Conservation (phyloP, 768 basidiomycete genomes). For the Coprinellus micaceus region DNA sequence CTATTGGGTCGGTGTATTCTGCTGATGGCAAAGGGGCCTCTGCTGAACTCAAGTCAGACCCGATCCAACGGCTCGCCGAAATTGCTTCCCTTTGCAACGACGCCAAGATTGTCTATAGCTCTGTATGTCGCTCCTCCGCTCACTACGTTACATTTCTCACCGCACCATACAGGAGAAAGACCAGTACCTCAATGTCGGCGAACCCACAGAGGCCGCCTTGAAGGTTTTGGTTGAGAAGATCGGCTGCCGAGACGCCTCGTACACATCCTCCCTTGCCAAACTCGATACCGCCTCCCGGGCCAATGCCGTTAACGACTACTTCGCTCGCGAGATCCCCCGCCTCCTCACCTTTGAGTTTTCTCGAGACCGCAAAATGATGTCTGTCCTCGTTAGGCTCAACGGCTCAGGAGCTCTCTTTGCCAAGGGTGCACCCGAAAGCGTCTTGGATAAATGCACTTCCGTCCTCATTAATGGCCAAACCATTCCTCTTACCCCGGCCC, state of each 20-base stretch:
- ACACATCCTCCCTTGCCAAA: conserved; percentile 52
- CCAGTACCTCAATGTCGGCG: conserved; percentile 80
- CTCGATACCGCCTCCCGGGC: conserved; percentile 63
- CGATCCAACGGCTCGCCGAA: conserved; percentile 82
- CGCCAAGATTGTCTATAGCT: conserved; percentile 80
- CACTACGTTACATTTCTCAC: background rate
- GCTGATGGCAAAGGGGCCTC: conserved; percentile 57
- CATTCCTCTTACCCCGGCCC: conserved; percentile 59
- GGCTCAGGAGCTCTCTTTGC: conserved; percentile 78
- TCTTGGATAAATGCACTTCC: conserved; percentile 83
- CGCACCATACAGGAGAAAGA: conserved; percentile 61
- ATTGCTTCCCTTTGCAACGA: conserved; percentile 95
- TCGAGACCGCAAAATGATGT: conserved; percentile 99
- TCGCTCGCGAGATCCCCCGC: conserved; percentile 71
- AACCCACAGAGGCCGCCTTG: conserved; percentile 96
- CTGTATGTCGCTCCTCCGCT: conserved; percentile 41
- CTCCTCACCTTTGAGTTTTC: conserved; percentile 97
- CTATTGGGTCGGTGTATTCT: conserved; percentile 68
- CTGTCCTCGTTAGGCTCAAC: conserved; percentile 77
- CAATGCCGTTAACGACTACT: conserved; percentile 80
- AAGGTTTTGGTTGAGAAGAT: conserved; percentile 95
- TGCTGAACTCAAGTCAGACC: conserved; percentile 60
- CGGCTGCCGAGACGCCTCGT: conserved; percentile 61
- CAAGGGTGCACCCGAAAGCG: conserved; percentile 95
- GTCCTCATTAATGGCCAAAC: conserved; percentile 62